Conservation (phyloP, 768 basidiomycete species). For the Rhodotorula paludigena region DNA sequence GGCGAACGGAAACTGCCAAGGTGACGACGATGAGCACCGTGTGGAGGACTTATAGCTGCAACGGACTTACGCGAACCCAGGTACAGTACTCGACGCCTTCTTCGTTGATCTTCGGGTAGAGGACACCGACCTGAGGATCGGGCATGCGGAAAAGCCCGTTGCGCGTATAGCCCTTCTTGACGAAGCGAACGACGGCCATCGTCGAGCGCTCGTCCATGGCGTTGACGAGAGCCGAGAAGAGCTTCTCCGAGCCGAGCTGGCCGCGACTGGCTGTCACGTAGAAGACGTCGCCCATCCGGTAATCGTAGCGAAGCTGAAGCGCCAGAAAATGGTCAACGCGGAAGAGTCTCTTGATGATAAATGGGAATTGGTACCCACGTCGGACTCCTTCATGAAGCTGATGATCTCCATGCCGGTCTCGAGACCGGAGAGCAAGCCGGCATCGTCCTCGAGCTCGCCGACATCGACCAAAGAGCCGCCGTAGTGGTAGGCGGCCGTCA, state of each 20-base stretch:
- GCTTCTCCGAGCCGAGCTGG: slow-evolving; percentile 8
- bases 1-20: slow-evolving; percentile 75
- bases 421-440: slow-evolving; percentile 54
- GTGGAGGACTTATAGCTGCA: too few relatives aligned
- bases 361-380: slow-evolving; percentile 51
- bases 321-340: not conserved
- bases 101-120: slow-evolving; percentile 44
- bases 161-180: slow-evolving; percentile 55
- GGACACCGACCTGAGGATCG: slow-evolving; percentile 35
- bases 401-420: slow-evolving; percentile 80
- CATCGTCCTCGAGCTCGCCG: slow-evolving; percentile 60
- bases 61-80: slow-evolving; percentile 69
- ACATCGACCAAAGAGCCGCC: slow-evolving; percentile 81
- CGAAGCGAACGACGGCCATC: slow-evolving; percentile 78
- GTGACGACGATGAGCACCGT: too few relatives aligned
- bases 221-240: slow-evolving; percentile 77
- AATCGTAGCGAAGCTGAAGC: slow-evolving; percentile 30
- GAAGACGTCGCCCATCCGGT: slow-evolving; percentile 30
- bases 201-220: slow-evolving; percentile 66
- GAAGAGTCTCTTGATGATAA: slow-evolving; percentile 23
- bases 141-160: slow-evolving; percentile 8
- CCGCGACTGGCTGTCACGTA: slow-evolving; percentile 20
- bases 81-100: slow-evolving; percentile 67
- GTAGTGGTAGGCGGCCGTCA: slow-evolving; percentile 79
- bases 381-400: slow-evolving; percentile 67